These are phyloP conservation scores for Arbutus unedo DNA, from an alignment of 148 eudicot species.

Conservation along the genomic window DNA sequence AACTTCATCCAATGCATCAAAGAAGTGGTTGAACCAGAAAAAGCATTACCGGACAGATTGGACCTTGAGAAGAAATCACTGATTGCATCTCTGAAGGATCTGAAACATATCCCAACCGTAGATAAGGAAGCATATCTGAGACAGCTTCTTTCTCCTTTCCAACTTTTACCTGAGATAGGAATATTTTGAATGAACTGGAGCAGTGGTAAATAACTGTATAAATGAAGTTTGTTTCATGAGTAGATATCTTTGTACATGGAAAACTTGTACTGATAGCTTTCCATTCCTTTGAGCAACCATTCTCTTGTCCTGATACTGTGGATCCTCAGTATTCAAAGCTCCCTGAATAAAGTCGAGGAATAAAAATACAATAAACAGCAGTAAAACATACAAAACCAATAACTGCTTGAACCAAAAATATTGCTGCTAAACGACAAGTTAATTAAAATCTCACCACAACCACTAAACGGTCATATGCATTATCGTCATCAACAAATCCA, in stretches of 20 bases:
- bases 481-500: constrained; percentile 96
- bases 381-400: neutral
- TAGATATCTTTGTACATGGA: constrained; percentile 49
- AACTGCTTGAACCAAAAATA: constrained; percentile 6
- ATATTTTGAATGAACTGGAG: constrained; percentile 11
- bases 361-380: neutral
- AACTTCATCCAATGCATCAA: neutral
- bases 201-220: neutral
- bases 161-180: constrained; percentile 53
- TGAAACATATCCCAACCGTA: constrained; percentile 91
- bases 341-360: constrained; percentile 47
- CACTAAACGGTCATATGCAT: constrained; percentile 81
- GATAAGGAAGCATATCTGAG: constrained; percentile 87
- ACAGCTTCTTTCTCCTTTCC: constrained; percentile 95
- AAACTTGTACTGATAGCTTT: constrained; percentile 69
- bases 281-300: constrained; percentile 96
- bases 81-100: constrained; percentile 95
- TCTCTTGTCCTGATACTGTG: constrained; percentile 97
- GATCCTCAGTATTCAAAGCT: constrained; percentile 86
- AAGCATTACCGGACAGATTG: constrained; percentile 76
- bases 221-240: neutral
- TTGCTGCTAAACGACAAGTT: constrained; percentile 6
- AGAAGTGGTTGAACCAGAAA: neutral
- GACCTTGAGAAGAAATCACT: constrained; percentile 93
- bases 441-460: constrained; percentile 55